phyloP scores from a whole-genome alignment of 257 asterid genomes.

The Gardenia jasminoides region DNA sequence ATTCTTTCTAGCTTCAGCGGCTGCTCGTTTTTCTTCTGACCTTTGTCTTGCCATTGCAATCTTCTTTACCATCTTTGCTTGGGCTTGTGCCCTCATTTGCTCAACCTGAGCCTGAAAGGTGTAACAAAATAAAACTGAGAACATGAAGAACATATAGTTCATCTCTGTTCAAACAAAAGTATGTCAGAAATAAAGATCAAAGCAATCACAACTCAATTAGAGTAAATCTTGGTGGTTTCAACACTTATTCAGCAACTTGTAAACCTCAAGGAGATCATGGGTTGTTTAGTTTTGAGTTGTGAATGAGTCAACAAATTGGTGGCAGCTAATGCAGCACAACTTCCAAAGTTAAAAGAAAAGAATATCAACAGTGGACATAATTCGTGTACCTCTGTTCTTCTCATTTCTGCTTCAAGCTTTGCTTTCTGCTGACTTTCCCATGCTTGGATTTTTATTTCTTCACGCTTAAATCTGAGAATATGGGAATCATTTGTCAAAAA shows the following conservation, averaged over 20 bases:
- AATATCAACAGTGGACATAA: not conserved
- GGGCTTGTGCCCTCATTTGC: constrained; percentile 81
- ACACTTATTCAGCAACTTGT: not conserved
- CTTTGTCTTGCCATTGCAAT: constrained; percentile 81
- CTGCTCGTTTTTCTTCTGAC: constrained; percentile 73
- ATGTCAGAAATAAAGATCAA: not conserved
- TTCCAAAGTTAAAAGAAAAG: not conserved
- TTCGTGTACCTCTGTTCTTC: constrained; percentile 74
- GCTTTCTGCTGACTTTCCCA: constrained; percentile 98
- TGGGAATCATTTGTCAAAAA: constrained; percentile 7
- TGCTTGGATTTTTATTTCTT: constrained; percentile 85
- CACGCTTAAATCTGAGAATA: constrained; percentile 69
- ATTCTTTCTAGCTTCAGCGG: constrained; percentile 69
- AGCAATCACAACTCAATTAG: not conserved
- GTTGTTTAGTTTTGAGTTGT: not conserved
- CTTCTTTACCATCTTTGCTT: constrained; percentile 85
- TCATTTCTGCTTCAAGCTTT: constrained; percentile 92
- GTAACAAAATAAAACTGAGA: not conserved
- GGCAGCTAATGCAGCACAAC: not conserved
- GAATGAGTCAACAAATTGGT: not conserved
- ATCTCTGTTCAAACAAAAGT: not conserved
- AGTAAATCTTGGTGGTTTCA: not conserved
- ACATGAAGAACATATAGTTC: not conserved
- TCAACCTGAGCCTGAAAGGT: constrained; percentile 56
- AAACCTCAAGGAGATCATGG: not conserved